Base-by-base conservation (phyloP, 495 filamentous ascomycete species). In the Penicillium tannophilum region DNA sequence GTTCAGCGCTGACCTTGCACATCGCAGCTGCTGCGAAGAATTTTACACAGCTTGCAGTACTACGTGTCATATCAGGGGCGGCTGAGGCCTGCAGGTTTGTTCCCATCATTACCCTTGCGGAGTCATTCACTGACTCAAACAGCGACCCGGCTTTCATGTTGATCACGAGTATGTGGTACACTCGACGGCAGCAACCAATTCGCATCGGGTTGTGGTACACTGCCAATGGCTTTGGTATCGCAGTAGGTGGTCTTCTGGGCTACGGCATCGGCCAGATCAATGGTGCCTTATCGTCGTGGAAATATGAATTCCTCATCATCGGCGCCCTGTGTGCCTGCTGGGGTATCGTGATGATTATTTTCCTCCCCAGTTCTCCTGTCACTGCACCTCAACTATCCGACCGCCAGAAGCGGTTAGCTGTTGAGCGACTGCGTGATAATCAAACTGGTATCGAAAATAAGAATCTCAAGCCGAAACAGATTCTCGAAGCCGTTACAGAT, bases 131-230 rank as follows among this genome's bases (percentile, higher is more conserved):
- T 46, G 9, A 52, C 20, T 5, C 4, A 12, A 28, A 2, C 8
- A 73, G 55, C 67, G 73, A 76, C 54, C 63, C 71, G 14, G 63
- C 65, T 1, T 69, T 63, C n/a, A 70, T 65, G 55, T 45, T 68
- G 11, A 63, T 69, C 12, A 66, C 72, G 4, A 70, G 68, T 26
- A 78, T 73, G 62, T 68, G 62, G 55, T 77, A 82, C 59, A 82
- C 63, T 71, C 5, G 72, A 70, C 16, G 65, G 68, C 79, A 88
- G 48, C 85, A 87, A 52, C 83, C 85, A 1, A 68, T 86, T 5
- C 78, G 85, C 16, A 82, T 86, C 44, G 84, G 82, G 6, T 56
- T 83, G 2, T 87, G 83, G 83, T 87, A 86, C 61, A 82, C 82
- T 4, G 81, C 80, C 14, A 85, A 85, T 54, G 84, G 84, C 0